Percentiles rank a stretch among this genome's conserved stretches.
These are phyloP conservation scores for Podaxis sp. DNA, from an alignment of 768 basidiomycete genomes.

Conservation along the genomic window DNA sequence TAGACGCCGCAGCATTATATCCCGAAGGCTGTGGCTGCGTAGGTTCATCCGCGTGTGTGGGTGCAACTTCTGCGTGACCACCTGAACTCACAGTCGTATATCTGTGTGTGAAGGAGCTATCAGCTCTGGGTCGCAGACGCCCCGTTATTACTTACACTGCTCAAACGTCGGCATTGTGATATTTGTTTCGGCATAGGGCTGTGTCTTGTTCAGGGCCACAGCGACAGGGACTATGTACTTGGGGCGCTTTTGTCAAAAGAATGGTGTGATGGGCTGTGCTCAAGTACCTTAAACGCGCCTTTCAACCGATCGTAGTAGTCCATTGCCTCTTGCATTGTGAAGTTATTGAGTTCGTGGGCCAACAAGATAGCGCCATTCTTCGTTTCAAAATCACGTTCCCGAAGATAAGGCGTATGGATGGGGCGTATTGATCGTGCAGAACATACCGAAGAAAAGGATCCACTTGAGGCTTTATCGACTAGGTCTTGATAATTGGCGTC, in stretches of 20 bases:
- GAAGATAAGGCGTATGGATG: background rate
- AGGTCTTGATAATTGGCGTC: constrained; percentile 56
- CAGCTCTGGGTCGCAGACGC: background rate
- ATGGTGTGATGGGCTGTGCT: background rate
- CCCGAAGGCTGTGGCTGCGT: background rate
- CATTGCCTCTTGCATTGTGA: constrained; percentile 61
- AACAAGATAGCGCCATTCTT: constrained; percentile 53
- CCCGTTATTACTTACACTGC: constrained; percentile 38
- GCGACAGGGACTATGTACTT: constrained; percentile 54
- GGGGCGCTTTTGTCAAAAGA: background rate
- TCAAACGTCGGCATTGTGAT: constrained; percentile 43
- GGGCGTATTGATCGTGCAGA: background rate
- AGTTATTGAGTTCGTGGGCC: constrained; percentile 61
- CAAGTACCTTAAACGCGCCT: constrained; percentile 41
- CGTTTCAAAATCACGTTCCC: background rate
- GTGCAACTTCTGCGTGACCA: background rate
- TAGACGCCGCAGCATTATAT: background rate
- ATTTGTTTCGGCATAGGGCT: constrained; percentile 52
- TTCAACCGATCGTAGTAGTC: constrained; percentile 48
- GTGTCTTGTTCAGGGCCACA: constrained; percentile 48
- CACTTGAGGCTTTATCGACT: constrained; percentile 43
- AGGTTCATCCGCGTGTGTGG: background rate
- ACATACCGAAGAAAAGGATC: constrained; percentile 39
- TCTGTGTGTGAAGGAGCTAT: background rate
- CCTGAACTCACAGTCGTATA: background rate